phyloP scores from a whole-genome alignment of 1,284 basidiomycete species.

The Marasmius sp. region DNA sequence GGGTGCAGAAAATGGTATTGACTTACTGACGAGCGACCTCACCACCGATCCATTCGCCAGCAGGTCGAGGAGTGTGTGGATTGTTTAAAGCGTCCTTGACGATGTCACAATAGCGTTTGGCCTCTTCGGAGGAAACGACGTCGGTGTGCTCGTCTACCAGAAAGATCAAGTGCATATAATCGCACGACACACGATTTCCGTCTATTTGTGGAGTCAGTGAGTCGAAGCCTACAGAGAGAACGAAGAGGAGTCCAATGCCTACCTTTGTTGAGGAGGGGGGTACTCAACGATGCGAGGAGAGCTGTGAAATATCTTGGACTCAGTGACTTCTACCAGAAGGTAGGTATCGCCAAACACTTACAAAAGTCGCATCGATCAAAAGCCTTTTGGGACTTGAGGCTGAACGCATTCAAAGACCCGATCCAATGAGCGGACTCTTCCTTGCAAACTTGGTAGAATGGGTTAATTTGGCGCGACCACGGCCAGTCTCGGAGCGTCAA shows the following conservation, averaged over 20 bases:
- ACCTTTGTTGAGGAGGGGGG: not conserved
- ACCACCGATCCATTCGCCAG: slow-evolving; percentile 27
- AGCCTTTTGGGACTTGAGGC: slow-evolving; percentile 20
- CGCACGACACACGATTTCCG: slow-evolving; percentile 27
- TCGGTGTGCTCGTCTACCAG: slow-evolving; percentile 44
- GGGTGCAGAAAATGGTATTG: not conserved
- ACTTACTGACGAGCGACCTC: slow-evolving; percentile 31
- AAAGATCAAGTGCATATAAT: slow-evolving; percentile 43
- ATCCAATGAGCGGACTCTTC: slow-evolving; percentile 9
- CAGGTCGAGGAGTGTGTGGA: slow-evolving; percentile 28
- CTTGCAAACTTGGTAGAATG: slow-evolving; percentile 17
- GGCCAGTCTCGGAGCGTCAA: slow-evolving; percentile 25
- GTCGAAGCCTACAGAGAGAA: not conserved
- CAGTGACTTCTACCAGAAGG: not conserved
- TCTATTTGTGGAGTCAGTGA: no score
- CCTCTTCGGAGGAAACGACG: slow-evolving; percentile 26
- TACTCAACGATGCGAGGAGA: not conserved
- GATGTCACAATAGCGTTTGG: slow-evolving; percentile 27
- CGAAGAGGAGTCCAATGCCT: not conserved
- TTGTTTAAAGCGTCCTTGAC: slow-evolving; percentile 37
- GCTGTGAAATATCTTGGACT: not conserved
- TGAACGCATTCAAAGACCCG: slow-evolving; percentile 25
- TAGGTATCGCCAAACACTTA: slow-evolving; percentile 6
- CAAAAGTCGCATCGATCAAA: slow-evolving; percentile 28
- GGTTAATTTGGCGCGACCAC: slow-evolving; percentile 22